A percentile compares a stretch with the other conserved stretches of the same genome.
phyloP scores from a whole-genome alignment of 148 eudicot species.

The Rhododendron ferrugineum region DNA sequence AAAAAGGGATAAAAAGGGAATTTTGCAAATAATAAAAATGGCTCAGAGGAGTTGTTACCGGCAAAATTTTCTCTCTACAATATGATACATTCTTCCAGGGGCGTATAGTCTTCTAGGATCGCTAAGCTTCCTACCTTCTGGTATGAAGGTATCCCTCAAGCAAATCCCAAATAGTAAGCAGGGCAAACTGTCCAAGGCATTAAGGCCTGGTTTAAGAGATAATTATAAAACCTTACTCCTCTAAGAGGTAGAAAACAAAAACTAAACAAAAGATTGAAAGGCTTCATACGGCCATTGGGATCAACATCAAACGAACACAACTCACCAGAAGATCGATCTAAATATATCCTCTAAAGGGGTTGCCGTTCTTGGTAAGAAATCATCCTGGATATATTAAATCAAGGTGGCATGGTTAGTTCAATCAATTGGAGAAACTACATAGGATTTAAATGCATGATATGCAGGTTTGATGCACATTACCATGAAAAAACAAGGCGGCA shows the following conservation, averaged over 20 bases:
- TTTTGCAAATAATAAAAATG: not conserved
- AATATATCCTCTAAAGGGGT: slow-evolving; percentile 27
- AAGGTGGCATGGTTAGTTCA: slow-evolving; percentile 11
- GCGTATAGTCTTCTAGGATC: slow-evolving; percentile 90
- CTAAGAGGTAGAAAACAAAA: not conserved
- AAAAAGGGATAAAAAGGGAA: not conserved
- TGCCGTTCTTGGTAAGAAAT: slow-evolving; percentile 25
- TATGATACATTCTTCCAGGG: slow-evolving; percentile 92
- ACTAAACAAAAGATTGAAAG: slow-evolving; percentile 1
- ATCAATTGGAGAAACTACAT: not conserved
- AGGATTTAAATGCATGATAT: not conserved
- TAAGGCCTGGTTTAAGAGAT: slow-evolving; percentile 49
- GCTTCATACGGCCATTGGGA: not conserved
- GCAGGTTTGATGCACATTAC: not conserved
- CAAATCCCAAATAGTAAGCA: slow-evolving; percentile 77
- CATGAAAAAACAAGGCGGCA: not conserved
- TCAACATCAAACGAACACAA: not conserved
- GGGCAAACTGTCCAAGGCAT: slow-evolving; percentile 84
- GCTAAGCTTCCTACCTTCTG: slow-evolving; percentile 67
- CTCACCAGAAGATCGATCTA: slow-evolving; percentile 24
- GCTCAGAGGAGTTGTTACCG: slow-evolving; percentile 33
- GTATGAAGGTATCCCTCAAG: slow-evolving; percentile 85
- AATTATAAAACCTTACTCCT: slow-evolving; percentile 29
- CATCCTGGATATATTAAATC: slow-evolving; percentile 16
- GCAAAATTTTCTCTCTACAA: slow-evolving; percentile 93